Evolutionary conservation across 169 alveolate genomes (phyloP).

Genomic region (Plasmodium inui): DNA sequence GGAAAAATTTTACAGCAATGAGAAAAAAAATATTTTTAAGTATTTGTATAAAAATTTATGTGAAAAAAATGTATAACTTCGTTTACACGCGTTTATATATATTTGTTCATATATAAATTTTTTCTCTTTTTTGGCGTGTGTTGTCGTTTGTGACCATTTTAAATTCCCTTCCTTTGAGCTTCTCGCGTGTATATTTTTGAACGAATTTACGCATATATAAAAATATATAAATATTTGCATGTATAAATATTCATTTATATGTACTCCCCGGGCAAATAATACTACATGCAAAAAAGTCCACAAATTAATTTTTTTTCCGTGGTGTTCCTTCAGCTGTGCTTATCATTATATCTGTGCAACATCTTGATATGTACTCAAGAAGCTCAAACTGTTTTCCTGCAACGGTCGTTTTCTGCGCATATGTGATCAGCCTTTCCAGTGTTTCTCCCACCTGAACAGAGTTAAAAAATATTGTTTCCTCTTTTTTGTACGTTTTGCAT

Average conservation of each 20-base stretch:
- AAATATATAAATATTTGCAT: not conserved
- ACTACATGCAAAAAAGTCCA: constrained; percentile 40
- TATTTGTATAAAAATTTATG: not conserved
- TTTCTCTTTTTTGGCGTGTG: constrained; percentile 4
- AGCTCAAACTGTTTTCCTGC: not conserved
- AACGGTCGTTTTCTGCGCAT: not conserved
- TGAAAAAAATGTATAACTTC: not conserved
- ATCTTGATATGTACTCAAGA: not conserved
- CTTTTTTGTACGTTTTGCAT: constrained; percentile 18
- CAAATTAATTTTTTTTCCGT: constrained; percentile 2
- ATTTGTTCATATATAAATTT: not conserved
- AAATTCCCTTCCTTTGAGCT: not conserved
- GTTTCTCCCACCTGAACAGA: not conserved
- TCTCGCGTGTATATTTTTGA: not conserved
- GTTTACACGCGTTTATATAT: not conserved
- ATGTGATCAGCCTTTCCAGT: not conserved
- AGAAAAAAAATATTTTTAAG: not conserved
- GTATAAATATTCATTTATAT: not conserved
- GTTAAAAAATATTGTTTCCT: not conserved
- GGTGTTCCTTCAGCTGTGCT: constrained; percentile 10
- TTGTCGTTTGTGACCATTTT: constrained; percentile 19
- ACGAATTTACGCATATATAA: not conserved
- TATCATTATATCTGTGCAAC: not conserved
- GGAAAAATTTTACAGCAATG: constrained; percentile 19
- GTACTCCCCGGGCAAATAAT: not conserved